Evolutionary conservation across 257 asterid species (phyloP).

Genomic region (Phtheirospermum japonicum): DNA sequence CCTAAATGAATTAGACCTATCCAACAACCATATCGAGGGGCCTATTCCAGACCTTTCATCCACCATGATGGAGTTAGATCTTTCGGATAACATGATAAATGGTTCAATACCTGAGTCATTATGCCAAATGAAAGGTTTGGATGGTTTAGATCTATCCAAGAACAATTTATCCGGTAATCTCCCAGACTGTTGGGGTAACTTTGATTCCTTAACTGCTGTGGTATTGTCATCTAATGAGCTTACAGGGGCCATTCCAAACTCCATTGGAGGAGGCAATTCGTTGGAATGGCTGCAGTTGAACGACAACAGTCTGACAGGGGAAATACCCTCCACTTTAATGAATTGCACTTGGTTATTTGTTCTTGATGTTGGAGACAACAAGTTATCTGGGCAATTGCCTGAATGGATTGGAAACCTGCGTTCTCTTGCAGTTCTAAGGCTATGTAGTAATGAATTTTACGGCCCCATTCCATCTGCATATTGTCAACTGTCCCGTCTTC

Average conservation of each 20-base stretch:
- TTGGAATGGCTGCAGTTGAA: background rate
- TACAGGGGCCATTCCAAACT: conserved; percentile 3
- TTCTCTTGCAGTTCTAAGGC: too few species aligned
- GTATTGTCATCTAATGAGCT: conserved; percentile 11
- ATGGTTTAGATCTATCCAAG: background rate
- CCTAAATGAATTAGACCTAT: background rate
- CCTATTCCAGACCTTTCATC: background rate
- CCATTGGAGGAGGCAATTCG: conserved; percentile 1
- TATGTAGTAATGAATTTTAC: too few species aligned
- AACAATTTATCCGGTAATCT: conserved; percentile 7
- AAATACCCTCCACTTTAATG: background rate
- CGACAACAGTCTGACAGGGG: conserved; percentile 4
- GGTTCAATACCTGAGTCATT: too few species aligned
- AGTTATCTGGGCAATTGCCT: too few species aligned
- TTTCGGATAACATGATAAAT: too few species aligned
- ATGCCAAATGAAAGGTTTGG: background rate
- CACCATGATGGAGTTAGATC: background rate
- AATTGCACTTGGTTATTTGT: background rate
- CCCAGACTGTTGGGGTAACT: background rate
- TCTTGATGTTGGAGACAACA: conserved; percentile 6
- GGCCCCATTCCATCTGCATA: background rate
- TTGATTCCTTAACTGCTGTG: background rate
- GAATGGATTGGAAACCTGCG: too few species aligned
- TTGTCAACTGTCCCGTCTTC: conserved; percentile 6
- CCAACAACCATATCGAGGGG: background rate